These are phyloP conservation scores for Purpureocillium takamizusanense DNA, from an alignment of 2,329 filamentous ascomycete genomes.

Conservation along the genomic window DNA sequence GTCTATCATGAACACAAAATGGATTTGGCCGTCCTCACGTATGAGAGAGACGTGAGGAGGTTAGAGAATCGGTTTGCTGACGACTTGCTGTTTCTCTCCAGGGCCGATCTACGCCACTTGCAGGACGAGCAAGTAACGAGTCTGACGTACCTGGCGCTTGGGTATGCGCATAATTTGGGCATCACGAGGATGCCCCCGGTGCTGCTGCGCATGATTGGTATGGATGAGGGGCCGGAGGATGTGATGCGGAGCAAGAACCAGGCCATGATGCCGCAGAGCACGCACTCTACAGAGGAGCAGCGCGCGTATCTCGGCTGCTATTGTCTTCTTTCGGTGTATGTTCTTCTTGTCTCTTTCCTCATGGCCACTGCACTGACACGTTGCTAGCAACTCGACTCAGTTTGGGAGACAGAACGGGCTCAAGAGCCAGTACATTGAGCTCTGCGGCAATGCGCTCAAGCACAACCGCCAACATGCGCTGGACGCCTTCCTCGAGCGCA, in stretches of 20 bases:
- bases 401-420: slow-evolving; percentile 24
- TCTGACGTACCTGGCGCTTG: slow-evolving; percentile 29
- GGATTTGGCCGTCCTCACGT: too few species aligned
- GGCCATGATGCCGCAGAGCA: slow-evolving; percentile 9
- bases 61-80: too few species aligned
- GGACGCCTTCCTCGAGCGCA: slow-evolving; percentile 23
- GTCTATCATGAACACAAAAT: slow-evolving; percentile 1
- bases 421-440: slow-evolving; percentile 20
- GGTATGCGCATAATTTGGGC: slow-evolving; percentile 30
- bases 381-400: slow-evolving; percentile 26
- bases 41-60: too few species aligned
- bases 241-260: slow-evolving; percentile 9
- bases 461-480: slow-evolving; percentile 13
- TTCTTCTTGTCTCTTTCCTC: background rate
- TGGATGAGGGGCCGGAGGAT: slow-evolving; percentile 5
- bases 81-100: slow-evolving; percentile 7
- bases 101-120: slow-evolving; percentile 25
- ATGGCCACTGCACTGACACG: too few species aligned
- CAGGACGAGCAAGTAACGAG: slow-evolving; percentile 25
- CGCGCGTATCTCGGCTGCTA: slow-evolving; percentile 28
- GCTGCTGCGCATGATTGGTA: slow-evolving; percentile 5
- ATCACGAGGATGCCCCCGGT: slow-evolving; percentile 15
- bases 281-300: slow-evolving; percentile 25
- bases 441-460: slow-evolving; percentile 21
- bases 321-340: slow-evolving; percentile 29